These are phyloP conservation scores for Pythium phragmitis DNA, from an alignment of 352 stramenopile genomes.

Conservation along the genomic window DNA sequence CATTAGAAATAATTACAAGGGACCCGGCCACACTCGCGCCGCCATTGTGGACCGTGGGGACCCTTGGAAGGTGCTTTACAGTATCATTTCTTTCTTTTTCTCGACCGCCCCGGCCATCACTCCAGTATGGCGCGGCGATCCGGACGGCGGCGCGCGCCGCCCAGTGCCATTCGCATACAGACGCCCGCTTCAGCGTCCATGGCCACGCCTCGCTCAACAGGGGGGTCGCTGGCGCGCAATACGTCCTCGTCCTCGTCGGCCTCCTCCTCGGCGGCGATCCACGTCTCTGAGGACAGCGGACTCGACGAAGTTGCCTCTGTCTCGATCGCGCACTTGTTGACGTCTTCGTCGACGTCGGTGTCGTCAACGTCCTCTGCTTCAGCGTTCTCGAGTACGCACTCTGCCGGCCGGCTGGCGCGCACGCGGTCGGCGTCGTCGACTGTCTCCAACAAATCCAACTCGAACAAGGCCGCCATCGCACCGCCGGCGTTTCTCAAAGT, in stretches of 20 bases:
- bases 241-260: conserved; percentile 14
- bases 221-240: conserved; percentile 2
- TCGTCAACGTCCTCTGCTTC: conserved; percentile 6
- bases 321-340: conserved; percentile 6
- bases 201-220: conserved; percentile 2
- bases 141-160: conserved; percentile 18
- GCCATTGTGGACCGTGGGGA: neutral
- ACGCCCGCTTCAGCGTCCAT: neutral
- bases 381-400: neutral
- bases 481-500: conserved; percentile 32
- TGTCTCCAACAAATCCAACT: conserved; percentile 17
- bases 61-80: neutral
- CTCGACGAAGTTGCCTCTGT: conserved; percentile 10
- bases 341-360: no score
- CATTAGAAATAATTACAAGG: neutral
- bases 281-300: conserved; percentile 1
- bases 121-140: conserved; percentile 13
- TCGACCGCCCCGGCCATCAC: neutral
- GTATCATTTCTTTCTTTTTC: neutral
- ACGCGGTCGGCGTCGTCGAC: conserved; percentile 21
- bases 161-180: conserved; percentile 15
- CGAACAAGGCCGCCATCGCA: conserved; percentile 13
- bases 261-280: conserved; percentile 1
- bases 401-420: conserved; percentile 12
- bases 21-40: conserved; percentile 12